phyloP scores from a whole-genome alignment of 768 basidiomycete species.

The Boletus rufocinnamomeus region DNA sequence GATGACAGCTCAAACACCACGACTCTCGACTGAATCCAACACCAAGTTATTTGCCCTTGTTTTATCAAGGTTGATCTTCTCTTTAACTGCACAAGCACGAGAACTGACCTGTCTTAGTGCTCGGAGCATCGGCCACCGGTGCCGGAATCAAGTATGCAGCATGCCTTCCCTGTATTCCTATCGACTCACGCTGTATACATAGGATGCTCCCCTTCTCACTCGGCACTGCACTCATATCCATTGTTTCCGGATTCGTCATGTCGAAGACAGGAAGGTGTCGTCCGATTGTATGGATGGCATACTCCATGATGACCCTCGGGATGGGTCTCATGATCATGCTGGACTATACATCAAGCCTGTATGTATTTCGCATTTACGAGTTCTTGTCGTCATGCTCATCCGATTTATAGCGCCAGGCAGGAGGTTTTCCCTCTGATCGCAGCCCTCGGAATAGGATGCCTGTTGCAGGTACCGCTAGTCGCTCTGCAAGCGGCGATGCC shows the following conservation, averaged over 20 bases:
- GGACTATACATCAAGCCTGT: constrained; percentile 50
- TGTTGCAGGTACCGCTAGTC: constrained; percentile 71
- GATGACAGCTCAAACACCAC: not conserved
- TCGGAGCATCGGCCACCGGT: constrained; percentile 72
- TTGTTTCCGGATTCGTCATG: constrained; percentile 57
- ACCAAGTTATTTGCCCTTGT: constrained; percentile 64
- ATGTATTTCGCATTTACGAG: not conserved
- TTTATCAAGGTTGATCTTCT: constrained; percentile 54
- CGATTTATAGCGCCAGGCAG: constrained; percentile 52
- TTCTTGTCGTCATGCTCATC: constrained; percentile 7
- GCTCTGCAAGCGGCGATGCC: constrained; percentile 88
- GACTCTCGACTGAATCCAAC: not conserved
- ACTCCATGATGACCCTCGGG: constrained; percentile 58
- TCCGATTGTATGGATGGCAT: constrained; percentile 61
- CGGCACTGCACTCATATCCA: constrained; percentile 48
- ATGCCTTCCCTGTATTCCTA: constrained; percentile 1
- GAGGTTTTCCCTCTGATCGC: constrained; percentile 66
- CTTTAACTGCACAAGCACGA: not conserved
- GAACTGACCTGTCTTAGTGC: constrained; percentile 37
- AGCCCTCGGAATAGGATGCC: constrained; percentile 62
- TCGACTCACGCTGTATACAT: not conserved
- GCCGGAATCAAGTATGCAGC: constrained; percentile 59
- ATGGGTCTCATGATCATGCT: constrained; percentile 75
- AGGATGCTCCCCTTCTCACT: constrained; percentile 64
- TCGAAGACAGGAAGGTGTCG: constrained; percentile 61